Percentiles rank a stretch among this genome's conserved stretches.
Conservation (phyloP, 2,329 filamentous ascomycete species). For the Neurospora crassa region DNA sequence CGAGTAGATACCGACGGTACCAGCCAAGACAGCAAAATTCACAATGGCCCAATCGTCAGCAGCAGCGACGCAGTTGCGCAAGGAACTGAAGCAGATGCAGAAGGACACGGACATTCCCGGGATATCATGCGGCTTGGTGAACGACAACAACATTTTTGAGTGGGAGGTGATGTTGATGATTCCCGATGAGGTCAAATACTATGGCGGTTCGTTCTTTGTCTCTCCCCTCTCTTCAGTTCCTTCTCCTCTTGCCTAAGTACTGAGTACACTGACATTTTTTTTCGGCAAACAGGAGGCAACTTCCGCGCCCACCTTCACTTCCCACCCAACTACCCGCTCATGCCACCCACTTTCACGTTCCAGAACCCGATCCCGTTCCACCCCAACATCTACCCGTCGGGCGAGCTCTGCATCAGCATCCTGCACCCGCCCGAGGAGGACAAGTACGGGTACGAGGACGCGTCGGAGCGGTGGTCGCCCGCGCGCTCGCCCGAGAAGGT, state of each 20-base stretch:
- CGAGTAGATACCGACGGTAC: constrained; percentile 13
- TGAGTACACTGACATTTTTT: too few relatives aligned
- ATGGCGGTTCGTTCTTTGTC: constrained; percentile 58
- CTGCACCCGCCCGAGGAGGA: constrained; percentile 93
- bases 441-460: constrained; percentile 84
- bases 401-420: constrained; percentile 93
- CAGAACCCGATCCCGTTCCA: constrained; percentile 78
- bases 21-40: constrained; percentile 1
- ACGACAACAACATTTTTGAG: constrained; percentile 82
- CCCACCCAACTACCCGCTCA: constrained; percentile 74
- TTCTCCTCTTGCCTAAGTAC: too few relatives aligned
- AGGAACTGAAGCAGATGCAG: constrained; percentile 93
- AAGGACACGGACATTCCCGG: constrained; percentile 83
- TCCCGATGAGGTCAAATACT: constrained; percentile 84
- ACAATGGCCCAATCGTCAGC: constrained; percentile 39
- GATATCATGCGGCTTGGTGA: constrained; percentile 83
- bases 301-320: constrained; percentile 82
- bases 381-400: constrained; percentile 83
- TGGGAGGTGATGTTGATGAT: constrained; percentile 99
- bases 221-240: not conserved
- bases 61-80: constrained; percentile 64
- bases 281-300: constrained; percentile 87
- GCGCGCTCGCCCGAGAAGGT: constrained; percentile 96
- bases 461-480: constrained; percentile 84
- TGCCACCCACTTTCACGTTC: constrained; percentile 85